A percentile compares a stretch with the other conserved stretches of the same genome.
phyloP scores from a whole-genome alignment of 2,329 filamentous ascomycete species.

The Xylariaceae sp. region DNA sequence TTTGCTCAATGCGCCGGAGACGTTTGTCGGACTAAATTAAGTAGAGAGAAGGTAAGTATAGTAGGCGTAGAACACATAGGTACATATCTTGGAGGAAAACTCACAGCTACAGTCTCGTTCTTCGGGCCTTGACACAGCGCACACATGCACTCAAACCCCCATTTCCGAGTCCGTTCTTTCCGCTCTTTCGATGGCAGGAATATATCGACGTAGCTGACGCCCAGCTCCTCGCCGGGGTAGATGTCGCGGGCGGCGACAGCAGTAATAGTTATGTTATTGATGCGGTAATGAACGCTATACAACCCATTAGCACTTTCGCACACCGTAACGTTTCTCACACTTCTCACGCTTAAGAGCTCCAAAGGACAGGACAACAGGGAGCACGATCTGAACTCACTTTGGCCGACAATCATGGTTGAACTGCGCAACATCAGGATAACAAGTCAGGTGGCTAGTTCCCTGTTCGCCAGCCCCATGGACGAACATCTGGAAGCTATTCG shows the following conservation, averaged over 20 bases:
- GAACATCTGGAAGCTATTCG: constrained; percentile 46
- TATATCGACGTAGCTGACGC: constrained; percentile 46
- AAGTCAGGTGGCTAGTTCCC: constrained; percentile 42
- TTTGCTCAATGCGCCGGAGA: constrained; percentile 38
- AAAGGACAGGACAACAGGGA: background rate
- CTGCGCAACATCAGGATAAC: constrained; percentile 45
- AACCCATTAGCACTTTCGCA: background rate
- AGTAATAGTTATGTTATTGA: constrained; percentile 46
- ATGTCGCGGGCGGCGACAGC: constrained; percentile 48
- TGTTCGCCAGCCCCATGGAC: constrained; percentile 36
- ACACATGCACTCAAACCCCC: constrained; percentile 49
- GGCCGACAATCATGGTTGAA: constrained; percentile 51
- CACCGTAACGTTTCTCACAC: background rate
- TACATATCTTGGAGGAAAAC: background rate
- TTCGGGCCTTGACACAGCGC: constrained; percentile 36
- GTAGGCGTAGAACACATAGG: background rate
- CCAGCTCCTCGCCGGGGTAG: constrained; percentile 46
- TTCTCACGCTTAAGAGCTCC: too few relatives aligned
- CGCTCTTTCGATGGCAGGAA: constrained; percentile 38
- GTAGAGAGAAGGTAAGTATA: background rate
- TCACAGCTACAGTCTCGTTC: constrained; percentile 23
- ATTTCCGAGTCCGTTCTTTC: constrained; percentile 40
- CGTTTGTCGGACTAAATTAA: constrained; percentile 42
- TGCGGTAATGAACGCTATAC: constrained; percentile 44
- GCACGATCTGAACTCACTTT: constrained; percentile 42